phyloP scores from a whole-genome alignment of 257 asterid genomes.

The Plantago ovata region DNA sequence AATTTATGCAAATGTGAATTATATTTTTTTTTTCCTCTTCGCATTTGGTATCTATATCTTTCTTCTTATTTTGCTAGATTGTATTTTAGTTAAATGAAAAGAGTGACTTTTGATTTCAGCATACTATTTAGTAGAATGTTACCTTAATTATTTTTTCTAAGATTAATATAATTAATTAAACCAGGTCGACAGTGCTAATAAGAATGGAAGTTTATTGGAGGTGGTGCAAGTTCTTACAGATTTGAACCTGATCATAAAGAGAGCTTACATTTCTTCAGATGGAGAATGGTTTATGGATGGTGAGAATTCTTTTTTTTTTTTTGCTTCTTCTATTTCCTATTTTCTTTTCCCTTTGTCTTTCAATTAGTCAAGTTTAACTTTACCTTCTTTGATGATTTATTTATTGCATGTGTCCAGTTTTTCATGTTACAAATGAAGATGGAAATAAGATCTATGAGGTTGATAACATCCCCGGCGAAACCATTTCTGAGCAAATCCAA shows the following conservation, averaged over 20 bases:
- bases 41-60: no score
- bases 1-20: no score
- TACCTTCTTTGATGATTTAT: background rate
- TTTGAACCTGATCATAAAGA: conserved; percentile 60
- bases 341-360: background rate
- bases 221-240: conserved; percentile 90
- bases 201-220: conserved; percentile 80
- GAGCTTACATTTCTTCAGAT: conserved; percentile 94
- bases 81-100: no score
- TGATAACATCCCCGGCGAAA: background rate
- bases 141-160: no score
- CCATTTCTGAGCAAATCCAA: conserved; percentile 57
- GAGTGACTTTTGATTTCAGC: no score
- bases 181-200: conserved; percentile 91
- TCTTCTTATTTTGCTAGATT: no score
- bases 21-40: no score
- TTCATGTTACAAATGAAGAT: conserved; percentile 74
- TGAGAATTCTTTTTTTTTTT: conserved; percentile 17
- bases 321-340: no score
- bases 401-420: conserved; percentile 52
- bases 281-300: conserved; percentile 99
- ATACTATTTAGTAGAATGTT: no score
- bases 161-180: no score
- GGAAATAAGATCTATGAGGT: conserved; percentile 72
- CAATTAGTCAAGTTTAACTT: background rate